phyloP scores from a whole-genome alignment of 176 grass and related monocot genomes.

The Zoysia pacifica region DNA sequence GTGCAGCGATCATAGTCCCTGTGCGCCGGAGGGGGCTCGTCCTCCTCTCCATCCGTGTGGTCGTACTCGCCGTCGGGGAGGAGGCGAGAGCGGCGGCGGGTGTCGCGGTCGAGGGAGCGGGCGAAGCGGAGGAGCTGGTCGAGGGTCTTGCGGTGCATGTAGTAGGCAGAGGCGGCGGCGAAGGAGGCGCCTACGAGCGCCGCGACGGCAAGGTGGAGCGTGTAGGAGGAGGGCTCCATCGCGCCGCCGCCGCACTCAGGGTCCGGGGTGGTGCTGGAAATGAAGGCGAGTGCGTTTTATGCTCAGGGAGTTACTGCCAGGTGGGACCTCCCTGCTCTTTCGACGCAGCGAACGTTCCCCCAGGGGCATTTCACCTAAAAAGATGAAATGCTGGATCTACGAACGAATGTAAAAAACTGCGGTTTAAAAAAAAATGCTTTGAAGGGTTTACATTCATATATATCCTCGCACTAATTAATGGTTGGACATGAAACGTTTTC shows the following conservation, averaged over 20 bases:
- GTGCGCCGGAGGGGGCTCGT: constrained; percentile 3
- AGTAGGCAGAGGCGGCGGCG: constrained; percentile 84
- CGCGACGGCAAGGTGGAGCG: constrained; percentile 78
- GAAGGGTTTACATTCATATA: not conserved
- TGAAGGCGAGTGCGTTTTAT: constrained; percentile 17
- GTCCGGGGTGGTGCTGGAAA: not conserved
- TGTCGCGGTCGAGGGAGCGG: constrained; percentile 63
- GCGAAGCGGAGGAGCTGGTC: constrained; percentile 77
- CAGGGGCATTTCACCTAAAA: not conserved
- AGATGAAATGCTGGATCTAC: no score
- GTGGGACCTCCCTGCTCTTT: not conserved
- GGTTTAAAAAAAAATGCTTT: not conserved
- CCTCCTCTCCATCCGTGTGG: constrained; percentile 19
- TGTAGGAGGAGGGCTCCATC: constrained; percentile 76
- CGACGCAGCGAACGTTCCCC: not conserved
- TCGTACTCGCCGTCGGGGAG: constrained; percentile 28
- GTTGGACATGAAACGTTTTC: not conserved
- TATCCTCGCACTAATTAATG: not conserved
- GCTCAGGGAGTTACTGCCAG: not conserved
- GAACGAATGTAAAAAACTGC: no score
- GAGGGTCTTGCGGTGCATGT: constrained; percentile 87
- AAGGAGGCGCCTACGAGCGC: constrained; percentile 87
- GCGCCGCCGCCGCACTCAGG: constrained; percentile 9
- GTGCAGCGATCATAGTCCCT: constrained; percentile 51
- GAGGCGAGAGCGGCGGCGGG: constrained; percentile 34